Evolutionary conservation across 2,329 filamentous ascomycete species (phyloP).

Genomic region (Colletotrichum horii): DNA sequence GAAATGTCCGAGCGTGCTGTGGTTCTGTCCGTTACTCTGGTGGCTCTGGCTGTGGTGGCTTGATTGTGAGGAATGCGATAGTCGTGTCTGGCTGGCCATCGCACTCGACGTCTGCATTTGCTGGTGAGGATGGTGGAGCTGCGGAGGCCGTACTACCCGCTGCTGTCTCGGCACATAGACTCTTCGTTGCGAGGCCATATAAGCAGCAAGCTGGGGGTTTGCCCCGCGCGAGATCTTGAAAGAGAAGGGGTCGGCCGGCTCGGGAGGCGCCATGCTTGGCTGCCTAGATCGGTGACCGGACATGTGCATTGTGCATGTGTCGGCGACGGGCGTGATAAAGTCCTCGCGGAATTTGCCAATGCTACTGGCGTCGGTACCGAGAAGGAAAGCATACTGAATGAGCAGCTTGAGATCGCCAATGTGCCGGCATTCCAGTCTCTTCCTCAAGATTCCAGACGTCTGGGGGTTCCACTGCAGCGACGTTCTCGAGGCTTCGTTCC

Average conservation of each 20-base stretch:
- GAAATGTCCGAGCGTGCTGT: conserved; percentile 18
- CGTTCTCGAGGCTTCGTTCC: conserved; percentile 37
- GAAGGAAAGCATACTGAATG: conserved; percentile 42
- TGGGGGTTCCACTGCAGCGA: conserved; percentile 46
- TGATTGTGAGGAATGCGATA: conserved; percentile 17
- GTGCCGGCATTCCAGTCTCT: conserved; percentile 51
- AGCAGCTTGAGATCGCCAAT: conserved; percentile 42
- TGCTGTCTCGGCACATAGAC: conserved; percentile 30
- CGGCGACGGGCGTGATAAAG: conserved; percentile 39
- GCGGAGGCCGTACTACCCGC: conserved; percentile 12
- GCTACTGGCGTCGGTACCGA: conserved; percentile 38
- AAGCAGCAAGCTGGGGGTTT: conserved; percentile 38
- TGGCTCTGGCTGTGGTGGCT: conserved; percentile 9
- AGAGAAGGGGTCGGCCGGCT: conserved; percentile 34
- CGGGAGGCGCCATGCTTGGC: background rate
- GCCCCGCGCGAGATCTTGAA: conserved; percentile 41
- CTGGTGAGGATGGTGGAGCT: conserved; percentile 18
- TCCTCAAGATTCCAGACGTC: conserved; percentile 45
- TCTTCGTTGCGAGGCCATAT: conserved; percentile 39
- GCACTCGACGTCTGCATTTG: conserved; percentile 18
- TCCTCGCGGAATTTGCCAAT: conserved; percentile 33
- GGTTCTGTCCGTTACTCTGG: background rate
- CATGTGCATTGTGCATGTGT: conserved; percentile 39
- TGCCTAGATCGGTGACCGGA: conserved; percentile 35
- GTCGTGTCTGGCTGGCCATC: conserved; percentile 19